phyloP scores from a whole-genome alignment of 495 filamentous ascomycete genomes.

The Annulohypoxylon moriforme region DNA sequence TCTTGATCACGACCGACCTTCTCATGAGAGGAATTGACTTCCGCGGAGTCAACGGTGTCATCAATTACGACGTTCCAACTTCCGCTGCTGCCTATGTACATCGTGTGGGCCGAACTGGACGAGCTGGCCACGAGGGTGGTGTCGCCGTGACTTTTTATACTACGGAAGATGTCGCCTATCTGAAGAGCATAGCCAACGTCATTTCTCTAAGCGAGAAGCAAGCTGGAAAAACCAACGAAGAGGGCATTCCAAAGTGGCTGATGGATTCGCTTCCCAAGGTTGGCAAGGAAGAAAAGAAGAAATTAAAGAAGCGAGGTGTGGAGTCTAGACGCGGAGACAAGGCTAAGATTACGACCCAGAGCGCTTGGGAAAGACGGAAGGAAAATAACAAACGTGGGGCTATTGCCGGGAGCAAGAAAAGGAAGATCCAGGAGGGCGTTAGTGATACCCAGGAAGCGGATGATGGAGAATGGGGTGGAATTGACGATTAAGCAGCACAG shows the following conservation, averaged over 20 bases:
- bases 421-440: conserved; percentile 57
- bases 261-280: conserved; percentile 86
- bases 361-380: conserved; percentile 82
- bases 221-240: conserved; percentile 56
- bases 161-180: conserved; percentile 88
- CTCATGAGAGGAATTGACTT: conserved; percentile 93
- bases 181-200: conserved; percentile 93
- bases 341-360: conserved; percentile 88
- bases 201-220: conserved; percentile 84
- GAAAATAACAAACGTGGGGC: conserved; percentile 82
- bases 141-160: conserved; percentile 96
- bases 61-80: conserved; percentile 96
- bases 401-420: conserved; percentile 74
- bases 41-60: conserved; percentile 88
- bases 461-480: conserved; percentile 72
- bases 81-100: conserved; percentile 92
- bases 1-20: conserved; percentile 94
- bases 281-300: conserved; percentile 82
- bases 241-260: conserved; percentile 81
- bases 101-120: conserved; percentile 89
- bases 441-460: conserved; percentile 53
- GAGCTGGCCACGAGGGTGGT: conserved; percentile 87
- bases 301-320: conserved; percentile 83
- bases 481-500: conserved; percentile 62
- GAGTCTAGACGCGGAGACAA: conserved; percentile 71